Conservation (phyloP, 257 asterid species). For the Nicotiana undulata region DNA sequence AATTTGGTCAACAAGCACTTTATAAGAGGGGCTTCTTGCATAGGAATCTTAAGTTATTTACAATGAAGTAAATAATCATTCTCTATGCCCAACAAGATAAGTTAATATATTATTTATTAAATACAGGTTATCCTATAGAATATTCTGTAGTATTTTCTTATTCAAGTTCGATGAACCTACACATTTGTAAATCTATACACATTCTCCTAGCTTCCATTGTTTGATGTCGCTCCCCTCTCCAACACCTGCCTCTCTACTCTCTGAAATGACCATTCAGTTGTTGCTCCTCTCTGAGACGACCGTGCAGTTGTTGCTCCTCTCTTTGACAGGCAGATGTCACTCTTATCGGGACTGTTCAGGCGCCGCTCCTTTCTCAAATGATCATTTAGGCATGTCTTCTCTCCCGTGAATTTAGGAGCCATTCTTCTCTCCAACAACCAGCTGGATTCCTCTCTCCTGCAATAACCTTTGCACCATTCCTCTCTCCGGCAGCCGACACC, state of each 20-base stretch:
- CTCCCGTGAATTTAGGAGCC: background rate
- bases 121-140: background rate
- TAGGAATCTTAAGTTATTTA: background rate
- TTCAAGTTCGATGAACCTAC: background rate
- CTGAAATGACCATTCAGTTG: background rate
- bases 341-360: background rate
- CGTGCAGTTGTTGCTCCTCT: background rate
- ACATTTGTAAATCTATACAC: background rate
- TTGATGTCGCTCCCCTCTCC: background rate
- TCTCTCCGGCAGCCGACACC: background rate
- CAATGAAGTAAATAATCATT: background rate
- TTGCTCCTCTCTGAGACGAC: background rate
- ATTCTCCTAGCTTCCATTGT: background rate
- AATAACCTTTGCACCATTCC: background rate
- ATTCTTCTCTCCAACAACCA: background rate
- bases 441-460: background rate
- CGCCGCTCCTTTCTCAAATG: background rate
- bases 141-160: background rate
- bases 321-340: no score
- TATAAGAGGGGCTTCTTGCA: background rate
- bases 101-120: background rate
- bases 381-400: background rate
- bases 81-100: background rate
- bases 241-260: background rate
- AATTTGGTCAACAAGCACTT: background rate